Percentiles rank a stretch among this genome's conserved stretches.
phyloP scores from a whole-genome alignment of 495 filamentous ascomycete species.

The Xylaria nigripes region DNA sequence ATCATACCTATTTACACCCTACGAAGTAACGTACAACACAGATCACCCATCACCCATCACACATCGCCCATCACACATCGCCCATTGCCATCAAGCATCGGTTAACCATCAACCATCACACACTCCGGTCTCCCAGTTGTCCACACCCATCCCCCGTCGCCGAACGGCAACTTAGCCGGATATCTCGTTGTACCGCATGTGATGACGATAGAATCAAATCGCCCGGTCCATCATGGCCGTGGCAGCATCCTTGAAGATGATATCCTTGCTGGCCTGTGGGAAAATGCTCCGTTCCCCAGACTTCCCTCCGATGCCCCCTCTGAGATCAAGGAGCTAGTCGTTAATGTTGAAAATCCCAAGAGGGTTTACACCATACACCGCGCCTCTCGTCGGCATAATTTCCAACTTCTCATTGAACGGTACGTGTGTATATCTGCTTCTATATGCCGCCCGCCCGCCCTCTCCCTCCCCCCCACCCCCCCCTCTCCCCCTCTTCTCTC shows the following conservation, averaged over 20 bases:
- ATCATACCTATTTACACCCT: neutral
- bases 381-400: slow-evolving; percentile 43
- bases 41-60: neutral
- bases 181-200: slow-evolving; percentile 29
- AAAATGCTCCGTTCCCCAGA: slow-evolving; percentile 41
- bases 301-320: slow-evolving; percentile 44
- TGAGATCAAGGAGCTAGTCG: slow-evolving; percentile 41
- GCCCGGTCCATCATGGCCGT: slow-evolving; percentile 30
- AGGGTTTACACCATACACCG: slow-evolving; percentile 44
- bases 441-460: neutral
- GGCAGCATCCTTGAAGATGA: slow-evolving; percentile 17
- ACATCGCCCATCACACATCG: too few relatives aligned
- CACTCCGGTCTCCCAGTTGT: neutral
- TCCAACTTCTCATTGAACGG: slow-evolving; percentile 48
- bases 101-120: neutral
- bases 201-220: slow-evolving; percentile 45
- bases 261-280: slow-evolving; percentile 43
- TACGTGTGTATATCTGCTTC: slow-evolving; percentile 20
- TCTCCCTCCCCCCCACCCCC: too few relatives aligned
- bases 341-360: slow-evolving; percentile 45
- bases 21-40: too few relatives aligned
- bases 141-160: neutral
- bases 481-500: too few relatives aligned
- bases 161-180: slow-evolving; percentile 6
- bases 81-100: too few relatives aligned